Percentiles rank a stretch among this genome's conserved stretches.
Evolutionary conservation across 441 rosid species (phyloP).

Genomic region (Syzygium syzygioides): DNA sequence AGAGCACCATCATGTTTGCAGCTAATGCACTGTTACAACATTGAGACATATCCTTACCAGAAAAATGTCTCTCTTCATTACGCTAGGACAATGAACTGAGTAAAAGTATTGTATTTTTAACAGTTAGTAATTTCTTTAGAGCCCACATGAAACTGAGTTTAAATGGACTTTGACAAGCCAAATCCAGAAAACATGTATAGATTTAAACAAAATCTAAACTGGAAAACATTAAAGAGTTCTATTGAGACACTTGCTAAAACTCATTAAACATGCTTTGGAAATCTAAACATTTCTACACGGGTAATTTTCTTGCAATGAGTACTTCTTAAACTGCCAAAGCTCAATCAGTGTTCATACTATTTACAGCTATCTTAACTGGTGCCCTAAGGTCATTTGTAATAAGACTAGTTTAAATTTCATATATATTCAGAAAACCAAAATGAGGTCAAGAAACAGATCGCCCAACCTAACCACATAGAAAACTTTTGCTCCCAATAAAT

Average conservation of each 20-base stretch:
- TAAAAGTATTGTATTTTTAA: background rate
- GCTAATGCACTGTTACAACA: background rate
- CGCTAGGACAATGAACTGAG: background rate
- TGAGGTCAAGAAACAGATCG: background rate
- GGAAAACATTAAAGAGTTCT: background rate
- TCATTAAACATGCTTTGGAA: background rate
- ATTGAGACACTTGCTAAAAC: background rate
- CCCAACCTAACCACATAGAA: background rate
- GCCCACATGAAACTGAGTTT: background rate
- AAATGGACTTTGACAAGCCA: background rate
- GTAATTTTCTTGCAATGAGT: background rate
- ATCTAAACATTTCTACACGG: background rate
- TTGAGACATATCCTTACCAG: background rate
- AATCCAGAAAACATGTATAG: background rate
- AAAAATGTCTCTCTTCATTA: background rate
- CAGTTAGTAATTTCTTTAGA: background rate
- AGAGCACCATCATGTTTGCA: background rate
- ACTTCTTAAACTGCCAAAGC: background rate
- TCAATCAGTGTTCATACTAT: background rate
- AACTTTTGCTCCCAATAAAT: background rate
- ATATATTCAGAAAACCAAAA: background rate
- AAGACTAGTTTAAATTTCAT: background rate
- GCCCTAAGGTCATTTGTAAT: background rate
- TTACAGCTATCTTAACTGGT: background rate
- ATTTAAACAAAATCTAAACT: background rate